Evolutionary conservation across 345 rosid genomes (phyloP).

Genomic region (Eucalyptus regnans): DNA sequence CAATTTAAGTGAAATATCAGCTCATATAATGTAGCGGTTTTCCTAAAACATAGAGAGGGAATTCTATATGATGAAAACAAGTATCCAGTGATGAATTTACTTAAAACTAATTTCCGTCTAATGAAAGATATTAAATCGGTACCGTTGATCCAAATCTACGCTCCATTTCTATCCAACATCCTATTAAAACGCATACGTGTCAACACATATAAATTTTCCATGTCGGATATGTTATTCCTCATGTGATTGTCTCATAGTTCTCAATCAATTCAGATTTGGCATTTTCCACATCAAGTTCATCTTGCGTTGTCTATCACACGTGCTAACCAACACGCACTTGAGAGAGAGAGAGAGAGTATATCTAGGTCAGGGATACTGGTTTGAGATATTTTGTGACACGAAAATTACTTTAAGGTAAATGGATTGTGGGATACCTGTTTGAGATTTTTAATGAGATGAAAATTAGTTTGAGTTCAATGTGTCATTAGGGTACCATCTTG

Average conservation of each 20-base stretch:
- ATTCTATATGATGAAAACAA: no score
- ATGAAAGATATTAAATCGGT: no score
- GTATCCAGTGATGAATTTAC: no score
- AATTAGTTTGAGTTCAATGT: neutral
- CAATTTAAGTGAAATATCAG: no score
- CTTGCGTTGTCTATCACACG: no score
- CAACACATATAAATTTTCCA: neutral
- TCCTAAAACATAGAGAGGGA: no score
- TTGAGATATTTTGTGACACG: neutral
- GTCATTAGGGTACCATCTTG: neutral
- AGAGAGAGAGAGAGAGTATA: neutral
- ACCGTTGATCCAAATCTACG: neutral
- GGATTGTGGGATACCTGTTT: neutral
- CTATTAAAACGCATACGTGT: neutral
- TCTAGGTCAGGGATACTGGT: neutral
- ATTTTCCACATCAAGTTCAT: neutral
- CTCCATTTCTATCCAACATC: neutral
- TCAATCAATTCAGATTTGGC: neutral
- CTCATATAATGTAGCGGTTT: no score
- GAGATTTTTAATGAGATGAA: neutral
- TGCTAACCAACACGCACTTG: no score
- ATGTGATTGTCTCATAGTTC: neutral
- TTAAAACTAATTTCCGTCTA: no score
- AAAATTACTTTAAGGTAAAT: neutral
- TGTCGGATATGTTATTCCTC: neutral